Evolutionary conservation across 441 rosid species (phyloP).

Genomic region (Bocquillonia castaneifolia): DNA sequence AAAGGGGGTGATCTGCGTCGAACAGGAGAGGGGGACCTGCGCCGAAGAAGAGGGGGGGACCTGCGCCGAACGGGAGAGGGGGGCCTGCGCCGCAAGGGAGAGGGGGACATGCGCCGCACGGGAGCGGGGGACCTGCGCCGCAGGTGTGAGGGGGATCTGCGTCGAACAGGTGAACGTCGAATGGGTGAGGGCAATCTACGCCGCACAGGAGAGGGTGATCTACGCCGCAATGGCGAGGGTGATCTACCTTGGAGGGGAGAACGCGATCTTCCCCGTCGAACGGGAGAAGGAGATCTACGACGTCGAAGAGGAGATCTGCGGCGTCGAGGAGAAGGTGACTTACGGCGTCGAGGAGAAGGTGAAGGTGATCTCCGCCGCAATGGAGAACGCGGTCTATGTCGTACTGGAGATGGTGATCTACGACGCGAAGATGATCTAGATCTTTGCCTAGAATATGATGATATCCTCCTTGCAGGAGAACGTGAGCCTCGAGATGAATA

Average conservation of each 20-base stretch:
- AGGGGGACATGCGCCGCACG: slow-evolving; percentile 38
- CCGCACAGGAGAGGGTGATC: slow-evolving; percentile 41
- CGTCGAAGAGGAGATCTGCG: slow-evolving; percentile 34
- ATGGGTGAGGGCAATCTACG: slow-evolving; percentile 25
- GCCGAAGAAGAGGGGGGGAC: slow-evolving; percentile 26
- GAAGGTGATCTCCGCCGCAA: slow-evolving; percentile 34
- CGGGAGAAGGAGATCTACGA: slow-evolving; percentile 29
- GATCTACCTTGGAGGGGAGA: slow-evolving; percentile 27
- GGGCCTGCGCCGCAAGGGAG: slow-evolving; percentile 30
- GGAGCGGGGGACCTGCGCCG: slow-evolving; percentile 41
- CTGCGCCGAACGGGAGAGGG: slow-evolving; percentile 23
- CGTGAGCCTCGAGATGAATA: slow-evolving; percentile 39
- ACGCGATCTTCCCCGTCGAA: no score
- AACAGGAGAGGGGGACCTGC: slow-evolving; percentile 23
- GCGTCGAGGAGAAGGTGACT: slow-evolving; percentile 33
- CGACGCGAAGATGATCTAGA: slow-evolving; percentile 32
- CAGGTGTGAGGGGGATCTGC: slow-evolving; percentile 37
- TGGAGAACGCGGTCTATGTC: slow-evolving; percentile 27
- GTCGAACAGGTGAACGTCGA: slow-evolving; percentile 7
- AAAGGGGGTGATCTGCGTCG: slow-evolving; percentile 7
- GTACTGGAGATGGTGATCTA: slow-evolving; percentile 26
- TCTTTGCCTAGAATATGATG: slow-evolving; percentile 33
- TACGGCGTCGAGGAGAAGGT: slow-evolving; percentile 15
- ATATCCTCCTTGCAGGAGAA: slow-evolving; percentile 48
- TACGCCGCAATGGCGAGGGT: slow-evolving; percentile 34